Conservation (phyloP, 495 filamentous ascomycete species). For the Entonaema liquescens region DNA sequence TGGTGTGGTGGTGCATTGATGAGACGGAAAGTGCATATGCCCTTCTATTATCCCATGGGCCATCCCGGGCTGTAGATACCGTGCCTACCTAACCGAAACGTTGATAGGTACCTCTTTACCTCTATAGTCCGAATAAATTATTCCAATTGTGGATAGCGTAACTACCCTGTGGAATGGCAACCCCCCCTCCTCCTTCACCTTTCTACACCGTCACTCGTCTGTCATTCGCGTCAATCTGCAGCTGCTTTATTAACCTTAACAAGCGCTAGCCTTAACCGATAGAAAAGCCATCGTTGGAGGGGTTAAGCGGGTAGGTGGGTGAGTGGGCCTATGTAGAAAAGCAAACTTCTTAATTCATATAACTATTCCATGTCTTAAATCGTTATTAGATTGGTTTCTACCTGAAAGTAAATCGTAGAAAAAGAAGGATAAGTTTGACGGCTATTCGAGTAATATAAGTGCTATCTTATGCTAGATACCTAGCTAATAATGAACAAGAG, state of each 20-base stretch:
- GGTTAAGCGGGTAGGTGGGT: not conserved
- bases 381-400: not conserved
- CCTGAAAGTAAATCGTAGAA: not conserved
- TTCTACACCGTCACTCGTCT: constrained; percentile 35
- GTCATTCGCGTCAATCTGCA: constrained; percentile 26
- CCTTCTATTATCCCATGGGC: not conserved
- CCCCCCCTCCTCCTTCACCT: constrained; percentile 37
- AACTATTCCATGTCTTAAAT: not conserved
- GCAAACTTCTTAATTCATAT: not conserved
- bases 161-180: not conserved
- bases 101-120: no score
- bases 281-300: constrained; percentile 8
- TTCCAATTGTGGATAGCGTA: constrained; percentile 29
- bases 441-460: not conserved
- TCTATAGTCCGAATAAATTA: constrained; percentile 4
- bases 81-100: no score
- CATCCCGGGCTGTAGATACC: no score
- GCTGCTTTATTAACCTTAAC: constrained; percentile 8
- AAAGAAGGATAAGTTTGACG: not conserved
- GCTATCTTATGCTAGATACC: not conserved
- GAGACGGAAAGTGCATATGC: not conserved
- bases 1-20: not conserved
- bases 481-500: constrained; percentile 20
- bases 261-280: not conserved
- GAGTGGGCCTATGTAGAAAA: not conserved